These are phyloP conservation scores for Clitoria ternatea DNA, from an alignment of 306 rosid genomes.

Conservation along the genomic window DNA sequence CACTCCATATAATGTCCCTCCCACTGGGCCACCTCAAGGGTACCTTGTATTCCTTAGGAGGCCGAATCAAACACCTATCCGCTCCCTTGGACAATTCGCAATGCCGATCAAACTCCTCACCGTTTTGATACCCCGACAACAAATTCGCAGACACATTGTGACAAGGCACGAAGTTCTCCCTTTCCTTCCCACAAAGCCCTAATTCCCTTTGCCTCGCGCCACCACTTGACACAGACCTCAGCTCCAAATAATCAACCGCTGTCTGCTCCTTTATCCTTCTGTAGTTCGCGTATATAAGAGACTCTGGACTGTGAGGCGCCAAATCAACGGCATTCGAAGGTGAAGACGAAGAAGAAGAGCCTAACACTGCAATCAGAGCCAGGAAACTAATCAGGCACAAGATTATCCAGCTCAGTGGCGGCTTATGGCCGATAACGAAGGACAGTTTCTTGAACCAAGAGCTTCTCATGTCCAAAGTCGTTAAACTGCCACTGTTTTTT, in stretches of 20 bases:
- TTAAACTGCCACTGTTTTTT: constrained; percentile 23
- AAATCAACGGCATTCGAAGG: constrained; percentile 58
- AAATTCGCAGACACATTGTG: constrained; percentile 74
- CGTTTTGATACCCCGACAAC: constrained; percentile 65
- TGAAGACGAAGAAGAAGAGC: constrained; percentile 52
- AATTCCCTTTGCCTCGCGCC: constrained; percentile 58
- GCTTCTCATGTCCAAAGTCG: constrained; percentile 83
- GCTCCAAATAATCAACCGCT: constrained; percentile 74
- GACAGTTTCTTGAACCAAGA: constrained; percentile 73
- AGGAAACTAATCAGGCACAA: constrained; percentile 59
- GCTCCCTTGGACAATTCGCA: constrained; percentile 48
- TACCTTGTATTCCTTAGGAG: constrained; percentile 96
- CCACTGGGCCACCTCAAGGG: constrained; percentile 94
- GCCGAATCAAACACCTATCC: constrained; percentile 79
- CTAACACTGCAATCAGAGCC: constrained; percentile 68
- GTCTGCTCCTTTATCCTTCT: constrained; percentile 92
- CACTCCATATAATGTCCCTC: constrained; percentile 95
- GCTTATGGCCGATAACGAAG: constrained; percentile 60
- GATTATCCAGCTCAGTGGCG: constrained; percentile 70
- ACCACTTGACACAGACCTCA: constrained; percentile 66
- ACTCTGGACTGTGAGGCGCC: constrained; percentile 32
- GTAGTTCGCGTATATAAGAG: constrained; percentile 65
- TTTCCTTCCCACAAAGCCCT: constrained; percentile 79
- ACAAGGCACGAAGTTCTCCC: constrained; percentile 89
- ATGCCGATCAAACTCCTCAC: constrained; percentile 92